Evolutionary conservation across 805 yeast species (phyloP), one percentile per base, ranked within the genome.

Genomic region (Candida krabiensis): DNA sequence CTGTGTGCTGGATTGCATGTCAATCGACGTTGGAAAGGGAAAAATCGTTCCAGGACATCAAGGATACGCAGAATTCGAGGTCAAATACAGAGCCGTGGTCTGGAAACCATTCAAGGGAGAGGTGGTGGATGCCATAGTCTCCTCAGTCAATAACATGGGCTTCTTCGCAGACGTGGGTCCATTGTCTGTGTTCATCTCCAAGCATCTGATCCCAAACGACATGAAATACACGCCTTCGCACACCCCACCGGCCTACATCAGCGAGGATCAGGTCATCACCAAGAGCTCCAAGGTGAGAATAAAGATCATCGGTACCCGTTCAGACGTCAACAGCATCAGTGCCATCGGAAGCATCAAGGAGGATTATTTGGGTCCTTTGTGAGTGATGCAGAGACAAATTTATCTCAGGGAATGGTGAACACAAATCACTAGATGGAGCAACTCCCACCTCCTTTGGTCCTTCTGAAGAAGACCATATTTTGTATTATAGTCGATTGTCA

Each of bases 71-170:
- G 97, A 89, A 64, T 93, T 93, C 56, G 95, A 88, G 53, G 98
- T 93, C 37, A 87, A 88, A 63, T 93, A 93, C 62, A 73, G 96
- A 52, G 99, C 99, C 0, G 90, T 93, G 36, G 97, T 93, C 23
- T 93, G 96, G 95, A 86, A 91, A 57, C 99, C 99, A 4, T 93
- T 93, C 68, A 93, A 93, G 66, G 99, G 98, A 24, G 99, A 93
- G 65, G 99, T 93, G 6, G 98, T 93, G 18, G 99, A 93, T 63
- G 99, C 95, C 5, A 81, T 91, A 17, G 98, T 93, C 12, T 86
- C 96, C 11, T 86, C 87, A 22, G 97, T 95, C 33, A 88, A 85
- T 63, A 88, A 79, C 57, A 85, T 91, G 83, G 99, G 99, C 7
- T 88, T 93, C 50, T 93, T 93, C 61, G 98, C 96, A 26, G 97